Evolutionary conservation across 495 filamentous ascomycete species (phyloP).

Genomic region (Halenospora varia): DNA sequence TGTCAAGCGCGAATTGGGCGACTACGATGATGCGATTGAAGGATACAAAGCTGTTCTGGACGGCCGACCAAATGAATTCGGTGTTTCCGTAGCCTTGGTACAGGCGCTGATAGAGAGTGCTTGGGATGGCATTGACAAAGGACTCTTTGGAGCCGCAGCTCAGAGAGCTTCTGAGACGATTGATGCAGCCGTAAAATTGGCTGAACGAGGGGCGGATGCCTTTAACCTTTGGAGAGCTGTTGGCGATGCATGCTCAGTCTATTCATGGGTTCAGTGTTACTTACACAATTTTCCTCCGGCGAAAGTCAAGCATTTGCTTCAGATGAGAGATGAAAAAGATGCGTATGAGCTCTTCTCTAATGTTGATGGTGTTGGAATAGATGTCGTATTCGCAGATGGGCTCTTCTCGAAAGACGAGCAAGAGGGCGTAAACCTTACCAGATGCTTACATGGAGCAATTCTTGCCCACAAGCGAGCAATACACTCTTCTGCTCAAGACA

Average conservation of each 20-base stretch:
- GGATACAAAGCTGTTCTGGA: slow-evolving; percentile 70
- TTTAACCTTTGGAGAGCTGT: slow-evolving; percentile 96
- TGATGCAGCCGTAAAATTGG: slow-evolving; percentile 46
- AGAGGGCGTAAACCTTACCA: slow-evolving; percentile 39
- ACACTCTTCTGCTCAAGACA: slow-evolving; percentile 63
- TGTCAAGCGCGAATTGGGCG: slow-evolving; percentile 83
- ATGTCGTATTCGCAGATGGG: slow-evolving; percentile 39
- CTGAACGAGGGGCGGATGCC: slow-evolving; percentile 51
- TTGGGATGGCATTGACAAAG: slow-evolving; percentile 69
- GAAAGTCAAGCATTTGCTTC: slow-evolving; percentile 52
- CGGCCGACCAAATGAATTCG: slow-evolving; percentile 67
- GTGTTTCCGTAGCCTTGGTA: slow-evolving; percentile 79
- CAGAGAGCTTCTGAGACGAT: slow-evolving; percentile 61
- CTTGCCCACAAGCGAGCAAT: slow-evolving; percentile 86
- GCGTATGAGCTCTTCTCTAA: slow-evolving; percentile 62
- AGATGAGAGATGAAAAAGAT: slow-evolving; percentile 41
- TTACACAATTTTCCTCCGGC: slow-evolving; percentile 52
- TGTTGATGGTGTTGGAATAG: slow-evolving; percentile 62
- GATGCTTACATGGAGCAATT: slow-evolving; percentile 63
- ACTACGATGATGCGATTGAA: slow-evolving; percentile 75
- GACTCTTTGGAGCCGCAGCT: slow-evolving; percentile 76
- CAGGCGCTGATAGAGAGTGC: slow-evolving; percentile 83
- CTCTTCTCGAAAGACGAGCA: slow-evolving; percentile 41
- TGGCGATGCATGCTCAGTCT: slow-evolving; percentile 83
- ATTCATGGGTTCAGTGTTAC: slow-evolving; percentile 69